phyloP scores from a whole-genome alignment of 2,329 filamentous ascomycete species.

The Ophiosphaerella narmari region DNA sequence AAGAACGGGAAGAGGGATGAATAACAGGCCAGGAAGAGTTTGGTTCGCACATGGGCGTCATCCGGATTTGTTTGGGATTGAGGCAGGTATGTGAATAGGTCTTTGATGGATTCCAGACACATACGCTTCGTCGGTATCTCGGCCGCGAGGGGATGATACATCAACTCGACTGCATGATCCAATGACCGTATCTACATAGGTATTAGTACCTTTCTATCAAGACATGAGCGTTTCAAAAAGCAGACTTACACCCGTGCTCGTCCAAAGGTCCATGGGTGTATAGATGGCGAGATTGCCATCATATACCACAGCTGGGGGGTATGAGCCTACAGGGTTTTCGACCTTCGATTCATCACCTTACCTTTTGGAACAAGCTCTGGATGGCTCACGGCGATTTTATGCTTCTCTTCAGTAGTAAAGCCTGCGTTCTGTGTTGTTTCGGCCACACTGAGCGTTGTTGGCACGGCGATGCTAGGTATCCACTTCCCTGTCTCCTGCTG shows the following conservation, averaged over 20 bases:
- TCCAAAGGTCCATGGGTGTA: conserved; percentile 57
- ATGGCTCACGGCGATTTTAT: conserved; percentile 56
- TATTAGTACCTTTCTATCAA: conserved; percentile 6
- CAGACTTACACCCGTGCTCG: conserved; percentile 53
- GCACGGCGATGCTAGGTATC: conserved; percentile 46
- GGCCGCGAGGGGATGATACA: conserved; percentile 59
- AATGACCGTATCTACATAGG: conserved; percentile 53
- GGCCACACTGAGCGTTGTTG: conserved; percentile 54
- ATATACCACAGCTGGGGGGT: conserved; percentile 55
- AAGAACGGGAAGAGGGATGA: conserved; percentile 55
- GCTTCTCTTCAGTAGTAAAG: conserved; percentile 56
- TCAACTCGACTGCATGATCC: conserved; percentile 60
- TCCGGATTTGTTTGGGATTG: conserved; percentile 53
- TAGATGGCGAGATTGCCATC: conserved; percentile 57
- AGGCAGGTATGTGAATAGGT: conserved; percentile 59
- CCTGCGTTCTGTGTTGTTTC: conserved; percentile 60
- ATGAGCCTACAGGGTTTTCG: conserved; percentile 12
- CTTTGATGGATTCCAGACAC: conserved; percentile 53
- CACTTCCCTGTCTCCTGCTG: conserved; percentile 45
- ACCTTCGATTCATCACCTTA: conserved; percentile 1
- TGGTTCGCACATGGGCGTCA: conserved; percentile 56
- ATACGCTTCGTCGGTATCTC: conserved; percentile 56
- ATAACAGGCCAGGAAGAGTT: conserved; percentile 59
- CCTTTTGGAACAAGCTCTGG: conserved; percentile 51
- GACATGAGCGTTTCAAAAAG: too few relatives aligned